Base-by-base conservation (phyloP, 257 asterid species). In the Cordia subcordata region DNA sequence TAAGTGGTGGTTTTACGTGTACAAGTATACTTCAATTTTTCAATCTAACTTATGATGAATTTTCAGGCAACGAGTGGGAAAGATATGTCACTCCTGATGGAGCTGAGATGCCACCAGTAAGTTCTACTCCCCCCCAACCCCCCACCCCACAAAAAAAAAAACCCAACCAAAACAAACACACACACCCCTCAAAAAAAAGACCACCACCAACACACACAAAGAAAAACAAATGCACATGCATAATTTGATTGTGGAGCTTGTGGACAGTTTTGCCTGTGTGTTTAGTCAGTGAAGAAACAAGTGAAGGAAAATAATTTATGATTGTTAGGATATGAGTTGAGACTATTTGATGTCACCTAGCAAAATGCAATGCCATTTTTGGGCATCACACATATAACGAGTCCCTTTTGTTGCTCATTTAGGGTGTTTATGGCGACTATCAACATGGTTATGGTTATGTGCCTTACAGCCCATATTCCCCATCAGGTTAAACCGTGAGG, bases 361-460 rank as follows among this genome's bases (percentile, higher is more conserved):
- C 35, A 6, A 27, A 27, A 27, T n/a, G 35, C 4, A 27, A 27
- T 6, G 6, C 6, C 3, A 27, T 27, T 27, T 27, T 27, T 27
- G 35, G 35, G 35, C 35, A 27, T 27, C 35, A 27, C 35, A 27
- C 35, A 27, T 55, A 22, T 68, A 39, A 53, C 42, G 18, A 47
- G 8, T 47, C 11, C 53, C 20, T 49, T 18, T 46, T 46, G 17
- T 49, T 55, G 68, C 62, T 49, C n/a, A 23, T 55, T n/a, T 16
- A 77, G 82, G 73, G 68, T 16, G 51, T 69, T 57, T 77, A 68
- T 55, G 74, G 74, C 19, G 79, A 77, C 64, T 75, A 71, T 61
- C 77, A 68, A 5, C 71, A 67, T 53, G 55, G 71, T 39, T 75
- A 70, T 50, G 71, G 77, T 44, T 71, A 75, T 67, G 58, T 70